Evolutionary conservation across 495 filamentous ascomycete genomes (phyloP).

Genomic region (Talaromyces stipitatus): DNA sequence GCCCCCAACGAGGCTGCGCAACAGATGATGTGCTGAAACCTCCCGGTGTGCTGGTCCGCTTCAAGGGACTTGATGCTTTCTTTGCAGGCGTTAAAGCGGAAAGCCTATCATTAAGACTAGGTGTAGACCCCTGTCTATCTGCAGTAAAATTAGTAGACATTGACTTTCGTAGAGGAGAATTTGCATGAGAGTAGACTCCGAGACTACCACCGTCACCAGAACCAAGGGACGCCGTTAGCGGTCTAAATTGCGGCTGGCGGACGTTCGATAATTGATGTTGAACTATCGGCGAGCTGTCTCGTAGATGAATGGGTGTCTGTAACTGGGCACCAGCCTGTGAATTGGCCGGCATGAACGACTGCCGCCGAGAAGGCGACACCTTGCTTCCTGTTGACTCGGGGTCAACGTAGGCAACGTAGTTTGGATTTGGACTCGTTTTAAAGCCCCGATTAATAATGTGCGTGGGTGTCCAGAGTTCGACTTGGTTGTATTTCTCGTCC

Average conservation of each 20-base stretch:
- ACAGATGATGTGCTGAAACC: constrained; percentile 20
- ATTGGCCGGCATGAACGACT: constrained; percentile 18
- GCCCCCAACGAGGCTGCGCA: constrained; percentile 19
- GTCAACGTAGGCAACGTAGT: constrained; percentile 72
- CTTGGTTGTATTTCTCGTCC: constrained; percentile 41
- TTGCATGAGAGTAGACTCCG: constrained; percentile 71
- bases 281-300: constrained; percentile 47
- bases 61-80: constrained; percentile 20
- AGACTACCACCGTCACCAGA: constrained; percentile 69
- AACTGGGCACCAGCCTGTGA: constrained; percentile 20
- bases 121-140: constrained; percentile 26
- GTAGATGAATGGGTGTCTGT: constrained; percentile 36
- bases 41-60: constrained; percentile 32
- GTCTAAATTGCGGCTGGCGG: constrained; percentile 51
- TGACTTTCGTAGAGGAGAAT: constrained; percentile 69
- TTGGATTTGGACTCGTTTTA: constrained; percentile 78
- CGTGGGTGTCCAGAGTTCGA: constrained; percentile 69
- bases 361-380: constrained; percentile 8
- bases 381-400: constrained; percentile 42
- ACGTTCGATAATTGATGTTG: constrained; percentile 38
- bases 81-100: constrained; percentile 19
- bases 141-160: constrained; percentile 35
- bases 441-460: constrained; percentile 76
- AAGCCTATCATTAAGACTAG: constrained; percentile 32
- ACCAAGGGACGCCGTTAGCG: constrained; percentile 20